phyloP scores from a whole-genome alignment of 805 yeast genomes.

The Cyberlindnera petersonii region DNA sequence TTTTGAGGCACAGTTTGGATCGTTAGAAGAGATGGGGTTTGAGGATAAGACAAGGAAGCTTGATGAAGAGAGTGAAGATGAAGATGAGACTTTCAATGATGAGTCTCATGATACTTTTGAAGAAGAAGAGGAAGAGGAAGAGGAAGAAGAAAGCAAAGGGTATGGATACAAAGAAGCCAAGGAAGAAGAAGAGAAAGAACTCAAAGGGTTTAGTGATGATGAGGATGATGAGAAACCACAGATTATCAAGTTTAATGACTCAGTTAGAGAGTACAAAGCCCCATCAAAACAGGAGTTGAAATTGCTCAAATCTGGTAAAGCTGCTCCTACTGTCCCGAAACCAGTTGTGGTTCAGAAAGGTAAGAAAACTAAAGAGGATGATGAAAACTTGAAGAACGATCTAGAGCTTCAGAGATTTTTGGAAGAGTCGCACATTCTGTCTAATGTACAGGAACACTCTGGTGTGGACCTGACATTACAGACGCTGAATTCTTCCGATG shows the following conservation, averaged over 20 bases:
- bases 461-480: conserved; percentile 68
- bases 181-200: conserved; percentile 23
- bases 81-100: too few relatives aligned
- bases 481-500: conserved; percentile 45
- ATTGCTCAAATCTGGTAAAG: conserved; percentile 53
- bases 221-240: conserved; percentile 2
- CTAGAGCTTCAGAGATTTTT: conserved; percentile 67
- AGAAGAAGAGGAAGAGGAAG: conserved; percentile 28
- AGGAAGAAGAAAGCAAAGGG: conserved; percentile 8
- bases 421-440: conserved; percentile 63
- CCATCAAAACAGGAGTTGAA: conserved; percentile 49
- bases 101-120: conserved; percentile 12
- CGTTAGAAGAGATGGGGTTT: conserved; percentile 50
- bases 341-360: not conserved
- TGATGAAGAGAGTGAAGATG: conserved; percentile 1
- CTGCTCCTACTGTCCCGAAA: conserved; percentile 37
- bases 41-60: conserved; percentile 39
- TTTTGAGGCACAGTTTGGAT: conserved; percentile 64
- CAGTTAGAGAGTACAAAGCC: conserved; percentile 25
- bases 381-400: conserved; percentile 62
- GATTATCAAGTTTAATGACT: conserved; percentile 40
- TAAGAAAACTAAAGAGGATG: conserved; percentile 32
- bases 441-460: conserved; percentile 31
- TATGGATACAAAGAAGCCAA: conserved; percentile 15
- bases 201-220: conserved; percentile 13